Base-by-base conservation (phyloP, 2,329 filamentous ascomycete genomes). In the Periconia macrospinosa region DNA sequence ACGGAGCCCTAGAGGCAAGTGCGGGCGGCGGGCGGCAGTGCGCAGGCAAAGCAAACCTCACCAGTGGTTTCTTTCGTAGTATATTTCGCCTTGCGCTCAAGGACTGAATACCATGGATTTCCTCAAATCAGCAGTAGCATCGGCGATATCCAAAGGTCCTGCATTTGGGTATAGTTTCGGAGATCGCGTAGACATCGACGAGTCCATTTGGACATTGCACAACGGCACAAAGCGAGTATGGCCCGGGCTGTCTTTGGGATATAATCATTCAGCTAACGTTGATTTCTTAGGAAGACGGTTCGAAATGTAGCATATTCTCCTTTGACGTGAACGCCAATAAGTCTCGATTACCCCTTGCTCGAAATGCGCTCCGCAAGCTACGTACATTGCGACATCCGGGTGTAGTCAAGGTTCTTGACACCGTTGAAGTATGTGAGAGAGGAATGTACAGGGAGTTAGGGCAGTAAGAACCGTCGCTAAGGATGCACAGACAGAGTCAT, bases 171-270 rank as follows among this genome's bases (percentile, higher is more conserved):
- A 96, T 73, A 88, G 84, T 45, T 94, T 97, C 71, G 93, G 92
- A 66, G 94, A 99, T 75, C 86, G 89, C 72, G 89, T 97, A 55
- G 93, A 97, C 72, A 82, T 94, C 49, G 91, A 95, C 72, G 87
- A 94, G 69, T 96, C 93, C 23, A 92, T 97, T 67, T 99, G 94
- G 92, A 90, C 89, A n/a, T 79, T 99, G 54, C 88, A 94, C 76
- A 97, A 97, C 76, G 94, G 91, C 69, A 96, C 90, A 52, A 94
- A 89, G 78, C 86, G 91, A 77, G 92, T 94, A 82, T 70, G 70
- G 62, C 62, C 60, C 62, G 53, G 53, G 50, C 46, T 58, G 58
- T 61, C 48, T 54, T 45, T 2, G 41, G 42, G 20, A 20, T 37
- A 11, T 35, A 15, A 30, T 18, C 5, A 6, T 33, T 18, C 20